Evolutionary conservation across 805 yeast species (phyloP), one percentile per base, ranked within the genome.

Genomic region (Candida vartiovaarae): DNA sequence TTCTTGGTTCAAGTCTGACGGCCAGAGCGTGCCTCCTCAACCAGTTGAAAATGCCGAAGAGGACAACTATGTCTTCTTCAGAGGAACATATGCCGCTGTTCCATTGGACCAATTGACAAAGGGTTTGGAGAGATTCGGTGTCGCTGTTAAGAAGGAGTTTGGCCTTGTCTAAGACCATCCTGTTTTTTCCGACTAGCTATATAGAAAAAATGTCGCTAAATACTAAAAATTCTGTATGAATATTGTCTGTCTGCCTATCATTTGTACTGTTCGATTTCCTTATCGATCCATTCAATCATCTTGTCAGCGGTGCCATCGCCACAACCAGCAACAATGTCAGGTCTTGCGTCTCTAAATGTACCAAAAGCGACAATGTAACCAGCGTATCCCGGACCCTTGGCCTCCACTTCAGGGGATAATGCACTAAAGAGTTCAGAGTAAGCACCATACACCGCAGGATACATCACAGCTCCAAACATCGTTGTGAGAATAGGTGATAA

Each of bases 31-130:
- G 38, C 84, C 84, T 32, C 78, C 83, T 36, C 88, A 80, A 59
- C 46, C 29, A 57, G 59, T 26, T 40, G 70, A 35, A 68, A 41
- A 70, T 32, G 58, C 54, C 27, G 66, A 67, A 42, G 61, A 69
- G n/a, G 65, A 57, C 40, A 66, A 65, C 41, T 70, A 74, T 42
- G 63, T 84, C 51, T 84, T 84, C 70, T 85, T 82, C 67, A 82
- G 95, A 76, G 95, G 95, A 51, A 85, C 95, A 29, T 85, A 83
- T 53, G 95, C 93, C 42, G 93, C 95, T 41, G 91, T 84, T 36
- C 81, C 88, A 26, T 71, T 82, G 52, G 87, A 81, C 44, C 64
- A 73, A 48, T 70, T 85, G 52, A 74, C 61, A 42, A 50, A 56
- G 11, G 93, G 93, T 53, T 60, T 85, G 49, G 75, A 77, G 59